phyloP scores from a whole-genome alignment of 2,329 filamentous ascomycete species.

The Coccinonectria pachysandricola region DNA sequence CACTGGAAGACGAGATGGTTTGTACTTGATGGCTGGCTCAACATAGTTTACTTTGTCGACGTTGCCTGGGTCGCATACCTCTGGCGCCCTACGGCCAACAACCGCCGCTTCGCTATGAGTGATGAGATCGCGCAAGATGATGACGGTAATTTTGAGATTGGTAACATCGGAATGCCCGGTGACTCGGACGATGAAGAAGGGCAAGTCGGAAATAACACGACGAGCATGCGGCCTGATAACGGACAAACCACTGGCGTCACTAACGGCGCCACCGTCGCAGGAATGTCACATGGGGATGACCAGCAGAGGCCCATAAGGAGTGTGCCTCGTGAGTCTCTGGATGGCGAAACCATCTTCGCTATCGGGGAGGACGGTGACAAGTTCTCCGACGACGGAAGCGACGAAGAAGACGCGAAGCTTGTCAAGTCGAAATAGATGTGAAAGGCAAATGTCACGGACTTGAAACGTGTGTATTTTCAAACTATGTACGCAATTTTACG shows the following conservation, averaged over 20 bases:
- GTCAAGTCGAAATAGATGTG: conserved; percentile 34
- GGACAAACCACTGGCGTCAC: conserved; percentile 11
- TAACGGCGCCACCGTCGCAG: conserved; percentile 16
- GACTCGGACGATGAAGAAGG: conserved; percentile 50
- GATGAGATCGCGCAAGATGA: conserved; percentile 98
- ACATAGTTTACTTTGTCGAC: conserved; percentile 89
- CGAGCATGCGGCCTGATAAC: no score
- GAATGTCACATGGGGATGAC: conserved; percentile 13
- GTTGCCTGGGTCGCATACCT: conserved; percentile 90
- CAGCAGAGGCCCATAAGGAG: conserved; percentile 15
- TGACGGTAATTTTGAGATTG: conserved; percentile 89
- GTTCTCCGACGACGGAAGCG: conserved; percentile 63
- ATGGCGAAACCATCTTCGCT: conserved; percentile 93
- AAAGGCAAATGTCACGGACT: conserved; percentile 5
- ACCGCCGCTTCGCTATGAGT: conserved; percentile 95
- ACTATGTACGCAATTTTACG: no score
- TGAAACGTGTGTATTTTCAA: no score
- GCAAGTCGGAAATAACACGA: conserved; percentile 30
- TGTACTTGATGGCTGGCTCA: conserved; percentile 92
- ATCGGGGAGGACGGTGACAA: conserved; percentile 78
- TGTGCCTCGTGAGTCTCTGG: conserved; percentile 47
- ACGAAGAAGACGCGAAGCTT: conserved; percentile 44
- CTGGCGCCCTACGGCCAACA: conserved; percentile 94
- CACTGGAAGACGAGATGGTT: conserved; percentile 99
- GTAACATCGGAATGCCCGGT: conserved; percentile 70